phyloP scores from a whole-genome alignment of 73 alveolate species.

The Diophrys sp. region DNA sequence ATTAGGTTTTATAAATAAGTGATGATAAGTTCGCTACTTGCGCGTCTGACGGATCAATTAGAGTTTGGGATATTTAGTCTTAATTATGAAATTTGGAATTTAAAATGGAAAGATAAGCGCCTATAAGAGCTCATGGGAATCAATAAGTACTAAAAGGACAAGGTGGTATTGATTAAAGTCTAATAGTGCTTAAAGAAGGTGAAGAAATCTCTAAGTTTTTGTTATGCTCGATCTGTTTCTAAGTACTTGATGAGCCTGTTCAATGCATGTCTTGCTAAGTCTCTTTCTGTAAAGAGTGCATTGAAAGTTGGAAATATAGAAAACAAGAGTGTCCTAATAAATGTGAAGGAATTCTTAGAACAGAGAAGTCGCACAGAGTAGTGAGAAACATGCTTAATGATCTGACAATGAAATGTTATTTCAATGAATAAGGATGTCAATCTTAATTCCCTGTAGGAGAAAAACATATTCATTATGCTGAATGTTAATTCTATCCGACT shows the following conservation, averaged over 20 bases:
- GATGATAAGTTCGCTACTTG: no score
- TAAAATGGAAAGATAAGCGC: no score
- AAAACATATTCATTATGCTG: conserved; percentile 16
- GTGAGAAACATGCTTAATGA: conserved; percentile 66
- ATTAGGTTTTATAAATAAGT: no score
- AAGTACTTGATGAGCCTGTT: conserved; percentile 49
- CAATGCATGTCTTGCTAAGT: conserved; percentile 52
- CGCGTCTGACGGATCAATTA: no score
- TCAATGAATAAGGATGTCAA: conserved; percentile 51
- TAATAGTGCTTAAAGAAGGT: conserved; percentile 41
- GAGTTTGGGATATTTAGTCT: no score
- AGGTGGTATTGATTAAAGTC: conserved; percentile 41
- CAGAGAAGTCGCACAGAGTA: conserved; percentile 52
- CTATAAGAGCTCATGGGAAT: no score
- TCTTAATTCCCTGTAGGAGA: conserved; percentile 23
- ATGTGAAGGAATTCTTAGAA: conserved; percentile 55
- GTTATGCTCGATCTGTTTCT: conserved; percentile 51
- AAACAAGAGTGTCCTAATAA: conserved; percentile 59
- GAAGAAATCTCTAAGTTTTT: conserved; percentile 52
- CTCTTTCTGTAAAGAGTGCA: conserved; percentile 60
- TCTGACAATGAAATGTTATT: conserved; percentile 35
- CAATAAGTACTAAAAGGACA: no score
- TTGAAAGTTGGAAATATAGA: conserved; percentile 53
- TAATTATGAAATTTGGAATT: no score
- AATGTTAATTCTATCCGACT: conserved; percentile 36